Base-by-base conservation (phyloP, 2,329 filamentous ascomycete species). In the Fusarium robinianum region DNA sequence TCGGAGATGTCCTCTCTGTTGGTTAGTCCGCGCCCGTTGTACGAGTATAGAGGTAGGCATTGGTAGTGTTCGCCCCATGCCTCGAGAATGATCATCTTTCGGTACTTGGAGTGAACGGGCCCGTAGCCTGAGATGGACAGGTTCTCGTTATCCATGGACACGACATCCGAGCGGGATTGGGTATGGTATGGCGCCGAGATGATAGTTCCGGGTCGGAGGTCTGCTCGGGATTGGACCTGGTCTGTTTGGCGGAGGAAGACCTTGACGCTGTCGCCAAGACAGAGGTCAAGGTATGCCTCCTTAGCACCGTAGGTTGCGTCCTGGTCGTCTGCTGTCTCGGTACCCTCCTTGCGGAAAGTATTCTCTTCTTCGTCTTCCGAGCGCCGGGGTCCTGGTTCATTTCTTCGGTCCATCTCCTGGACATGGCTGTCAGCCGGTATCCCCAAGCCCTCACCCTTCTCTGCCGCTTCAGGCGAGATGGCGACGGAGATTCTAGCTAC, bases 71-170 rank as follows among this genome's bases (percentile, higher is more conserved):
- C 49, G 5, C 15, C 18, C 56, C 56, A 60, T 2, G 7, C 24
- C 5, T 58, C 51, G 4, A 60, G 11, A 8, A 59, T 30, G 12
- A 60, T 24, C 46, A 60, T 53, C 42, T 56, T 60, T n/a, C 56
- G 51, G 16, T 58, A 60, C 11, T 60, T 60, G 17, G 57, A 60
- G 38, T 56, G 38, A n/a, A 58, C 40, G 3, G 49, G 14, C 3
- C 57, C 56, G 23, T 46, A 49, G 2, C 21, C 31, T 3, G 51
- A 49, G 19, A 47, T 37, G 8, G 44, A 39, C 10, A 40, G 23
- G 32, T 56, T 47, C 19, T 17, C 10, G 11, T 54, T 30, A 2
- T 22, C 8, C 1, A 41, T 36, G 2, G 31, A 16, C 2, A 58
- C 35, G 6, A 23, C 26, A 7, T 52, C 25, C 1, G 36, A 16